These are phyloP conservation scores for Saccharomycopsis fodiens DNA, from an alignment of 805 yeast genomes.

Conservation along the genomic window DNA sequence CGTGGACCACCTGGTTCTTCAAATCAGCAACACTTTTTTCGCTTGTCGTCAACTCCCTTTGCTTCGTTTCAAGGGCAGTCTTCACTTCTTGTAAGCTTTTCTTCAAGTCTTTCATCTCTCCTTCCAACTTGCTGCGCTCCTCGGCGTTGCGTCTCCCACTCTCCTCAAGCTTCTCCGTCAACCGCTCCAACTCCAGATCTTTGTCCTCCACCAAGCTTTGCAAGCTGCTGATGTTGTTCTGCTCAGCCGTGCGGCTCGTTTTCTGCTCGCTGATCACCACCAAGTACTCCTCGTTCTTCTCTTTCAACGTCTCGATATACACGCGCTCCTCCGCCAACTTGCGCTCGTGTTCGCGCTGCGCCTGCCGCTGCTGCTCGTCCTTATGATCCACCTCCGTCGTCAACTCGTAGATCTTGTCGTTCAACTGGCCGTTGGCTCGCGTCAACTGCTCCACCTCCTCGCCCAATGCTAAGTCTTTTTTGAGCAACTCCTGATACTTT, in stretches of 20 bases:
- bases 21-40: constrained; percentile 25
- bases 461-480: constrained; percentile 35
- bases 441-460: constrained; percentile 47
- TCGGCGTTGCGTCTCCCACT: not conserved
- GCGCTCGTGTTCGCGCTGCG: not conserved
- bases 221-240: constrained; percentile 5
- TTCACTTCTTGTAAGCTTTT: not conserved
- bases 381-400: not conserved
- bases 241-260: not conserved
- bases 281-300: constrained; percentile 30
- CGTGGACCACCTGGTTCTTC: constrained; percentile 23
- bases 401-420: constrained; percentile 20
- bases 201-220: constrained; percentile 23
- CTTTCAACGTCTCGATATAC: constrained; percentile 30
- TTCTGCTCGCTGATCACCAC: constrained; percentile 23
- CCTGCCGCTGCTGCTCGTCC: not conserved
- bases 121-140: not conserved
- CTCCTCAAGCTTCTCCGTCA: constrained; percentile 8
- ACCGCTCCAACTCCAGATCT: constrained; percentile 18
- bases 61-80: constrained; percentile 13
- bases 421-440: constrained; percentile 27
- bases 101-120: not conserved
- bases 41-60: constrained; percentile 26
- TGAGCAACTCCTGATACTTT: constrained; percentile 12
- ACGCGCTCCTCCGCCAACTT: constrained; percentile 31